Evolutionary conservation across 2,329 filamentous ascomycete species (phyloP), one percentile per base, ranked within the genome.

Genomic region (Hymenoscyphus linearis): DNA sequence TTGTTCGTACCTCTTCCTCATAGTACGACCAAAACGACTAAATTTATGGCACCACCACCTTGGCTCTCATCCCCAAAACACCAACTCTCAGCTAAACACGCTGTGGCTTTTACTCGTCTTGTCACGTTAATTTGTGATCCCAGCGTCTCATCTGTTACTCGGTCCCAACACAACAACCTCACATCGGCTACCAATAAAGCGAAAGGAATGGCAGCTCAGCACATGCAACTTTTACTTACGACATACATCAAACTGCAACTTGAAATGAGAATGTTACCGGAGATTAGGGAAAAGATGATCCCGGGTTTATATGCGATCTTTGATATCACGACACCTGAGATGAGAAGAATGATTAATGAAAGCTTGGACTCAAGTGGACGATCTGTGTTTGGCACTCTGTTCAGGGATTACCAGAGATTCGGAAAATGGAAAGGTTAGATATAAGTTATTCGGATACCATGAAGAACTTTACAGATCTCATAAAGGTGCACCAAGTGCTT

Each of bases 171-270:
- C 56, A 76, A 77, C 58, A 75, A 76, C 56, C 77, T 88, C 27
- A 82, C 85, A 68, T 86, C 84, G 26, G 84, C 83, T 1, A 84
- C 80, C 1, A 84, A 85, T 65, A 80, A 78, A 34, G 85, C 84
- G 22, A 86, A 85, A 74, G 79, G 83, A 16, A 82, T 81, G 6
- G 84, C 84, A 0, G 84, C 84, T 4, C 78, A 82, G 64, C 79
- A 86, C 73, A 86, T 88, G 81, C 85, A 85, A 66, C 73, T 83
- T 34, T 74, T 87, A 5, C 71, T 88, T 52, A 80, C 83, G 74
- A 74, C 79, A 59, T 88, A 86, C 68, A 77, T 87, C 65, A 82
- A 81, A 73, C 74, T 86, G 65, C 84, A 86, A 72, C 79, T 87
- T 5, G 83, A 86, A 69, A 75, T 76, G 57, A 76, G 77, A 34